phyloP scores from a whole-genome alignment of 148 eudicot species.

The Heliamphora exappendiculata region DNA sequence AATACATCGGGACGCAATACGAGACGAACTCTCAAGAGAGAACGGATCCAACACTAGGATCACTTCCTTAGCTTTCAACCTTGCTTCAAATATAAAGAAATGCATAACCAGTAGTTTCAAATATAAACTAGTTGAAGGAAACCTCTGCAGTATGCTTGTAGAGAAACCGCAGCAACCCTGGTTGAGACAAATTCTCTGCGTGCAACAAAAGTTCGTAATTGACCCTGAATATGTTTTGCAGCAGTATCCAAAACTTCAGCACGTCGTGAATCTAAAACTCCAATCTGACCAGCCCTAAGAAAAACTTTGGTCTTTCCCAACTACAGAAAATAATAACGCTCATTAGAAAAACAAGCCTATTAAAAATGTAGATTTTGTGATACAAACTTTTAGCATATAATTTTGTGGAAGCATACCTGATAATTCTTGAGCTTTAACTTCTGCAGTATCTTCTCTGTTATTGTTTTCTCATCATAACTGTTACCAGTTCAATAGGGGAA shows the following conservation, averaged over 20 bases:
- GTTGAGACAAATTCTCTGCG: conserved; percentile 50
- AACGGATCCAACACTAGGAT: background rate
- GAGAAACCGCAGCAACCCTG: conserved; percentile 54
- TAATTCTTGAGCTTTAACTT: conserved; percentile 77
- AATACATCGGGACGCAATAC: background rate
- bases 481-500: conserved; percentile 10
- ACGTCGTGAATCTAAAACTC: conserved; percentile 75
- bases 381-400: background rate
- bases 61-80: background rate
- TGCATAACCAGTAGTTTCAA: background rate
- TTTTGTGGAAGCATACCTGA: conserved; percentile 49
- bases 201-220: conserved; percentile 66
- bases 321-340: conserved; percentile 28
- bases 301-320: conserved; percentile 93
- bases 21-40: background rate
- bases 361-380: background rate
- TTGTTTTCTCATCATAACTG: conserved; percentile 80
- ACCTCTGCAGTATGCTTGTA: conserved; percentile 97
- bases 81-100: background rate
- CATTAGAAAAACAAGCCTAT: background rate
- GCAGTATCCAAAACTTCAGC: conserved; percentile 82
- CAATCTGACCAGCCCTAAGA: conserved; percentile 96
- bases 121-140: background rate
- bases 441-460: conserved; percentile 66
- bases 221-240: conserved; percentile 73